Conservation (phyloP, 371 early-diverging fungal species). For the Haplosporangium sp. region DNA sequence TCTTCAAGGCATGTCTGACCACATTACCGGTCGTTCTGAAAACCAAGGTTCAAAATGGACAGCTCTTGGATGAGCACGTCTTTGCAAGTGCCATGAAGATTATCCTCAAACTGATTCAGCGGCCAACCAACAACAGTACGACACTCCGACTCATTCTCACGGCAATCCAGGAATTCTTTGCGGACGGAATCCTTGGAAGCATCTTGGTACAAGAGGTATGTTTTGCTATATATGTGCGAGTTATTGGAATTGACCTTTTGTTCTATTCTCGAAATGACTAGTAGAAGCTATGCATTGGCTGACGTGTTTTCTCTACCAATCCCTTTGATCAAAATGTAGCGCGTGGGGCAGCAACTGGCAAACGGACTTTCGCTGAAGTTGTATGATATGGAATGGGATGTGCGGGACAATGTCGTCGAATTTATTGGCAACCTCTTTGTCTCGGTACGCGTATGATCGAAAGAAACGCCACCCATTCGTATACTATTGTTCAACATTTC, state of each 20-base stretch:
- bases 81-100: conserved; percentile 54
- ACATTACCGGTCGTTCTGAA: conserved; percentile 55
- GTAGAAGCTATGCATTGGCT: not conserved
- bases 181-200: conserved; percentile 52
- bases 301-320: not conserved
- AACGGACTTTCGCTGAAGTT: conserved; percentile 58
- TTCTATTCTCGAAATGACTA: too few relatives aligned
- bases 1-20: conserved; percentile 59
- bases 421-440: conserved; percentile 66
- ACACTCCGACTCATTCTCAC: conserved; percentile 57
- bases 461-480: not conserved
- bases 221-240: too few relatives aligned
- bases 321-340: conserved; percentile 10
- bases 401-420: conserved; percentile 66
- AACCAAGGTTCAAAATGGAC: conserved; percentile 40
- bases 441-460: conserved; percentile 18
- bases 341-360: conserved; percentile 46
- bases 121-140: conserved; percentile 56
- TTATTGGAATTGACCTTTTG: too few relatives aligned
- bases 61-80: conserved; percentile 42
- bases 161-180: conserved; percentile 58
- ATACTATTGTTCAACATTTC: not conserved
- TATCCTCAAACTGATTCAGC: conserved; percentile 54
- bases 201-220: conserved; percentile 48
- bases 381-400: conserved; percentile 68